Percentiles rank a stretch among this genome's conserved stretches.
These are phyloP conservation scores for Didymella pomorum DNA, from an alignment of 2,329 filamentous ascomycete genomes.

Conservation along the genomic window DNA sequence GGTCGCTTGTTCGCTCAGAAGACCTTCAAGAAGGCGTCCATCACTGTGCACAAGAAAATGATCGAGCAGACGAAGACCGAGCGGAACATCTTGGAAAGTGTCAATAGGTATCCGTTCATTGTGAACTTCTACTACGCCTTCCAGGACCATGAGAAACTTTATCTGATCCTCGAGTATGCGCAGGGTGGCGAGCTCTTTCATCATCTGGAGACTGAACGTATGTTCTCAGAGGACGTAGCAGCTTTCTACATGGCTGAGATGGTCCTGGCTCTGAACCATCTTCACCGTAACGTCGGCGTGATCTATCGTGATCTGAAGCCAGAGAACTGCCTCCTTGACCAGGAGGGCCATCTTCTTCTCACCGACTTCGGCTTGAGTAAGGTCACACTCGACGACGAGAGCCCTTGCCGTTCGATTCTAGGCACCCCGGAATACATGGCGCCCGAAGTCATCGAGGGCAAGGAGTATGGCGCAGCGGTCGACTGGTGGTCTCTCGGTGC, in stretches of 20 bases:
- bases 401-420: constrained; percentile 84
- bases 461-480: constrained; percentile 90
- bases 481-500: constrained; percentile 99
- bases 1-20: constrained; percentile 96
- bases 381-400: constrained; percentile 78
- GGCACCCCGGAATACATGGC: constrained; percentile 99
- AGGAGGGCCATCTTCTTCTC: constrained; percentile 88
- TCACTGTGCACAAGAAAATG: constrained; percentile 94
- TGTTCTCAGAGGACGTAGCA: constrained; percentile 89
- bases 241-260: constrained; percentile 99
- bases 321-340: constrained; percentile 93
- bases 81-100: constrained; percentile 90
- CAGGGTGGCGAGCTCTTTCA: constrained; percentile 96
- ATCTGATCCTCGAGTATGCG: constrained; percentile 96
- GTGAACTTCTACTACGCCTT: constrained; percentile 99
- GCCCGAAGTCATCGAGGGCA: constrained; percentile 87
- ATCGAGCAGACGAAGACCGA: constrained; percentile 98
- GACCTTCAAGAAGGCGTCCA: constrained; percentile 95
- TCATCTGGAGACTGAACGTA: constrained; percentile 91
- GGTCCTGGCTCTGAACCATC: constrained; percentile 89
- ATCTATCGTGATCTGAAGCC: constrained; percentile 98
- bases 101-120: constrained; percentile 96
- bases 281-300: constrained; percentile 90
- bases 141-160: constrained; percentile 96
- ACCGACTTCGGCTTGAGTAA: constrained; percentile 98